Base-by-base conservation (phyloP, 2,329 filamentous ascomycete species). In the Torrubiellomyces zombiae region DNA sequence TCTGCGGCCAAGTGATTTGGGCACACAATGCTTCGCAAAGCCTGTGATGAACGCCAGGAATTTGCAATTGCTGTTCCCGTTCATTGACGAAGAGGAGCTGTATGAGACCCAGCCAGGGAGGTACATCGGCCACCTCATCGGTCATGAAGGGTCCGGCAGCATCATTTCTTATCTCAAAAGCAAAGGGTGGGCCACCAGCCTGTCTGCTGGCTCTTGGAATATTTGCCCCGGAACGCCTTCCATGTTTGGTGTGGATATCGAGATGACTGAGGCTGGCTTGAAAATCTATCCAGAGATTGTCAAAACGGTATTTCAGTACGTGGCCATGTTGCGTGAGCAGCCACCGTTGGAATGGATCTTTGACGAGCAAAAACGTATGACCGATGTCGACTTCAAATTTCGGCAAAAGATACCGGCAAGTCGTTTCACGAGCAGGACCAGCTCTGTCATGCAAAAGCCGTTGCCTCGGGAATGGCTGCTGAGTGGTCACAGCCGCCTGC, bases 371-470 rank as follows among this genome's bases (percentile, higher is more conserved):
- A 86, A 83, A 50, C 74, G 75, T 18, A 73, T 95, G 55, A 75
- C 79, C 21, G 85, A 95, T 37, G 81, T 95, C 9, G 79, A 92
- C 38, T 98, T 98, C 61, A 80, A 78, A 36, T 98, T 92, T 53
- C 81, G 75, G 51, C 81, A 95, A 46, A 95, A 95, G 58, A 80
- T 74, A 3, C 81, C 80, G 1, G 82, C 86, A 2, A 89, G 77
- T 44, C 70, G 77, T 15, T 95, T 94, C 40, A 89, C 83, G 0
- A 93, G 82, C 56, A 72, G 68, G 31, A 71, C 82, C 35, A 83
- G 77, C 43, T 72, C 76, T 11, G 68, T 82, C 11, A 95, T 98
- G 89, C 89, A 95, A 47, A 83, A 79, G 48, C 78, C 79, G 2
- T 57, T 91, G 21, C 82, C 83, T 3, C 70, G 85, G 33, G 80